These are phyloP conservation scores for Oryza meridionalis DNA, from an alignment of 176 grass and related monocot genomes.

Conservation along the genomic window DNA sequence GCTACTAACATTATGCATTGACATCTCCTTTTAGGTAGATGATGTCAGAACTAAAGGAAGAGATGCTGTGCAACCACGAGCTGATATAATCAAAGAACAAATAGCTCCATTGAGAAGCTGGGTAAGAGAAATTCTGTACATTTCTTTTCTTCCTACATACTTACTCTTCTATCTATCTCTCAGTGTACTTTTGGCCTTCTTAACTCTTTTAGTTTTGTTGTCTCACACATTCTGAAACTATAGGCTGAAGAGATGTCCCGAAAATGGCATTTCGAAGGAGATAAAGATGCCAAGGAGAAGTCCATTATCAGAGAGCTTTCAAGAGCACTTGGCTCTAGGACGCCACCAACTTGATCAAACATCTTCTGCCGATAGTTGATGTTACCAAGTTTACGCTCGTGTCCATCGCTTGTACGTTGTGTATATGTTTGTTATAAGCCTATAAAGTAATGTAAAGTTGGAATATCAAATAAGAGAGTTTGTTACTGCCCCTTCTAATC, in stretches of 20 bases:
- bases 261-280: conserved; percentile 65
- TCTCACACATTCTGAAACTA: conserved; percentile 7
- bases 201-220: neutral
- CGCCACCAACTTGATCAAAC: conserved; percentile 55
- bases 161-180: conserved; percentile 18
- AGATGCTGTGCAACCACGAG: conserved; percentile 63
- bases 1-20: neutral
- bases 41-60: conserved; percentile 75
- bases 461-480: conserved; percentile 22
- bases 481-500: neutral
- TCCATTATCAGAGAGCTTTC: conserved; percentile 69
- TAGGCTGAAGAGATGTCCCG: conserved; percentile 65
- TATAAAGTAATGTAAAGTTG: conserved; percentile 1
- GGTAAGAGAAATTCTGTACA: conserved; percentile 44
- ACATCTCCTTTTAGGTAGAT: conserved; percentile 53
- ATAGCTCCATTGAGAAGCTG: conserved; percentile 77
- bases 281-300: conserved; percentile 63
- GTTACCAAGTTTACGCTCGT: neutral
- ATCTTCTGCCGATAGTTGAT: neutral
- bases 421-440: neutral
- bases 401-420: neutral
- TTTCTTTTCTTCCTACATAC: neutral
- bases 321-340: conserved; percentile 56
- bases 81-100: conserved; percentile 72
- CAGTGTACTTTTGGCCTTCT: neutral